Percentiles rank a stretch among this genome's conserved stretches.
Evolutionary conservation across 2,329 filamentous ascomycete genomes (phyloP).

Genomic region (Botrytis byssoidea): DNA sequence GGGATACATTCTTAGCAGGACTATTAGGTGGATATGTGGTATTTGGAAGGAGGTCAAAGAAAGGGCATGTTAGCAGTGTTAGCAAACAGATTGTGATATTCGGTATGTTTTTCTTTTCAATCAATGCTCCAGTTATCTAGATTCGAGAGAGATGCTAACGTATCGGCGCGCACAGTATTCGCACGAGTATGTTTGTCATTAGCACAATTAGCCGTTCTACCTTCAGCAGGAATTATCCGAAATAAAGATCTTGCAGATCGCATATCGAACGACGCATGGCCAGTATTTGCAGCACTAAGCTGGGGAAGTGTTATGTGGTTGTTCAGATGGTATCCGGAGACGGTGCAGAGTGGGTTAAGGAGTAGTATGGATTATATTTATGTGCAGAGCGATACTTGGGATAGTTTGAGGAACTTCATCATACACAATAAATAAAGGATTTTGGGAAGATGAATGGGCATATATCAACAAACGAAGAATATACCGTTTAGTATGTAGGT

Average conservation of each 20-base stretch:
- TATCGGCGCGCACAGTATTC: conserved; percentile 57
- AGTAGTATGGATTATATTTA: conserved; percentile 99
- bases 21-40: conserved; percentile 88
- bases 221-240: conserved; percentile 52
- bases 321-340: conserved; percentile 88
- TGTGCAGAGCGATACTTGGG: conserved; percentile 84
- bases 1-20: conserved; percentile 84
- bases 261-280: conserved; percentile 78
- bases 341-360: conserved; percentile 84
- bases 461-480: neutral
- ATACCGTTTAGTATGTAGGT: neutral
- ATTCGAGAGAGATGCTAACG: neutral
- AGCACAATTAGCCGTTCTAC: conserved; percentile 78
- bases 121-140: neutral
- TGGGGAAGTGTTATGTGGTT: conserved; percentile 97
- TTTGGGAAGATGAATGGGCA: neutral
- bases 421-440: conserved; percentile 70
- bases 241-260: conserved; percentile 43
- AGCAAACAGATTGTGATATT: conserved; percentile 99
- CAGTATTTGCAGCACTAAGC: conserved; percentile 82
- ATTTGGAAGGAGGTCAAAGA: conserved; percentile 68
- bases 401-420: conserved; percentile 77
- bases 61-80: conserved; percentile 72
- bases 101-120: conserved; percentile 33
- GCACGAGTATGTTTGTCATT: conserved; percentile 83